Base-by-base conservation (phyloP, 257 asterid species). In the Lycium ferocissimum region DNA sequence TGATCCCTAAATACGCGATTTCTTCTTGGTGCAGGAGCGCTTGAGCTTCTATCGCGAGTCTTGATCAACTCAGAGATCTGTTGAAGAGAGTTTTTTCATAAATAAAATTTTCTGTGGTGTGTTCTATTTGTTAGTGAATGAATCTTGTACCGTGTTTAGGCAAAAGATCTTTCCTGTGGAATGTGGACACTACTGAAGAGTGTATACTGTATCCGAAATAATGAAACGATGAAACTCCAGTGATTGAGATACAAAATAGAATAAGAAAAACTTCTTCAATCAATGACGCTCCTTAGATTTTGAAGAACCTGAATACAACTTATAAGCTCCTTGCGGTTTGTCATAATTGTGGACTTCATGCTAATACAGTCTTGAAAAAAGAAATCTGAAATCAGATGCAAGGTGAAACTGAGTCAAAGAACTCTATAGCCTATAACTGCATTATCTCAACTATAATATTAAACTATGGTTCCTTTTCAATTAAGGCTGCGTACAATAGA, bases 1-100 rank as follows among this genome's bases (percentile, higher is more conserved):
- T 71, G 58, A 43, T 72, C 18, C 56, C 58, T 72, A 72, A 47
- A 33, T 49, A 49, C 17, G 14, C 33, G 4, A 7, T 53, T 78
- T 8, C 20, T 78, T 78, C 65, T 76, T 78, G 65, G 20, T 78
- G 65, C 82, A 78, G 82, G 82, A 26, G 49, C 15, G n/a, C 2
- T 4, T 3, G 61, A 75, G 61, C 37, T 49, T 75, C 62, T 3
- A 49, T 47, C 45, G 12, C 7, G 40, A 73, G 45, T 51, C 0
- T 78, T 78, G 82, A 53, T 78, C 65, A 53, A 78, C 47, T 51
- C 26, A 33, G 65, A 9, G n/a, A 76, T 76, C 62, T 35, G 37
- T 49, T 49, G 81, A 49, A 22, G 81, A 73, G 80, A 51, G 63
- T 2, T 3, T 40, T 40, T 40, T 3, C 45, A 40, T 33, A 75